Percentiles rank a stretch among this genome's conserved stretches.
Conservation (phyloP, 495 filamentous ascomycete genomes). For the Annulohypoxylon maeteangense region DNA sequence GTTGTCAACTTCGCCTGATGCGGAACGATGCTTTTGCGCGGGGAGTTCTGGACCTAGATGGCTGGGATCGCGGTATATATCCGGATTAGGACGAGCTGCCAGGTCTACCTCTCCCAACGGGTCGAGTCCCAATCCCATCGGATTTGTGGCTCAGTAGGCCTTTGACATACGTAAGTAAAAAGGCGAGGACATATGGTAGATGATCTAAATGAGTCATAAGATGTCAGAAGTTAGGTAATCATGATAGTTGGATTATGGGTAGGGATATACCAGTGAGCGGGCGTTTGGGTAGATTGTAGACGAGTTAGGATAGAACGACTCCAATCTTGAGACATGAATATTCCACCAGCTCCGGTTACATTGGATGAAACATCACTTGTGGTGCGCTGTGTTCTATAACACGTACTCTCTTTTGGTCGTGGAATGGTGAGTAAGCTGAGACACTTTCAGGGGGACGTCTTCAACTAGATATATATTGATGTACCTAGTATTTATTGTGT, state of each 20-base stretch:
- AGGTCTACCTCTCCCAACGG: not conserved
- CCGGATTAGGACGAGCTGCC: not conserved
- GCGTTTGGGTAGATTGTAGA: slow-evolving; percentile 16
- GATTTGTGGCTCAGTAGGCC: not conserved
- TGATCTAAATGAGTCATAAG: not conserved
- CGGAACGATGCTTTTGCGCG: not conserved
- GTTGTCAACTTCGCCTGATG: not conserved
- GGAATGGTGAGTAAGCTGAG: not conserved
- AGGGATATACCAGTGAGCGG: not conserved
- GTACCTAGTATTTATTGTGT: not conserved
- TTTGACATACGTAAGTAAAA: not conserved
- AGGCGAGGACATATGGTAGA: not conserved
- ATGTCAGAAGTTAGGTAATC: not conserved
- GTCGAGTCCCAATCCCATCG: not conserved
- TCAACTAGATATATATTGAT: not conserved
- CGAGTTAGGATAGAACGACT: not conserved
- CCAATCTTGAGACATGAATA: not conserved
- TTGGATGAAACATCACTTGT: not conserved
- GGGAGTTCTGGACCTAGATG: not conserved
- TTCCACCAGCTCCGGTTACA: not conserved
- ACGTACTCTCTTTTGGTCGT: not conserved
- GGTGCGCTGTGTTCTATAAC: not conserved
- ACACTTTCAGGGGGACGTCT: too few species aligned
- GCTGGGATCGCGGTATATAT: not conserved
- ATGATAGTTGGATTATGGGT: not conserved